Conservation (phyloP, 208 protist species). For the Leishmania martiniquensis region DNA sequence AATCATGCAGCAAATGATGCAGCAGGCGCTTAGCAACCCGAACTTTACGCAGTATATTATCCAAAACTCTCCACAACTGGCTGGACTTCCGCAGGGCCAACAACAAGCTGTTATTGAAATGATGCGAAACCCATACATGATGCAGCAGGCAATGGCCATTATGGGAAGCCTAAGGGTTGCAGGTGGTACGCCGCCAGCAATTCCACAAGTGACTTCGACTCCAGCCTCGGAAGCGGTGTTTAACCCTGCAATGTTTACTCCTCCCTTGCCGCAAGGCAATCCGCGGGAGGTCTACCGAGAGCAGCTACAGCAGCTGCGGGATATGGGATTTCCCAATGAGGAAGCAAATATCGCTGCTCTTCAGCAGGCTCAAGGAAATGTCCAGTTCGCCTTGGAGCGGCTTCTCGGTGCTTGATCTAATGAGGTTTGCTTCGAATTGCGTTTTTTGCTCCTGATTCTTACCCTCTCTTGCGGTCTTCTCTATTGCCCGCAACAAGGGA, state of each 20-base stretch:
- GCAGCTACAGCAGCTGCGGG: conserved; percentile 88
- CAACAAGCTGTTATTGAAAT: conserved; percentile 60
- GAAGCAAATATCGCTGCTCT: conserved; percentile 91
- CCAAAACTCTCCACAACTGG: conserved; percentile 44
- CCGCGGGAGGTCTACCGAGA: conserved; percentile 81
- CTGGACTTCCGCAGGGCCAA: conserved; percentile 48
- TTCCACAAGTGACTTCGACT: conserved; percentile 4
- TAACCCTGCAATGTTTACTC: conserved; percentile 39
- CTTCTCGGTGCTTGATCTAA: conserved; percentile 62
- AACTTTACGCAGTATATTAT: conserved; percentile 69
- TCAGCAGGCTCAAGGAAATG: conserved; percentile 87
- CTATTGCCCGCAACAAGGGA: background rate
- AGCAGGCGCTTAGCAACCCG: conserved; percentile 63
- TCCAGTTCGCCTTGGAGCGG: conserved; percentile 90
- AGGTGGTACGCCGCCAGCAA: background rate
- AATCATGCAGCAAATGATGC: conserved; percentile 61
- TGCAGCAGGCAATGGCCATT: conserved; percentile 48
- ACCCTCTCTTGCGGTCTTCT: background rate
- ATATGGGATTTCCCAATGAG: conserved; percentile 95
- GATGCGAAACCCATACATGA: conserved; percentile 61
- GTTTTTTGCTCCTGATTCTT: background rate
- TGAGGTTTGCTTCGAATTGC: conserved; percentile 1
- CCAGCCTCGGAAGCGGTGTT: conserved; percentile 11
- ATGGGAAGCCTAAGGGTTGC: conserved; percentile 15
- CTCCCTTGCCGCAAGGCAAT: conserved; percentile 58